Evolutionary conservation across 2,329 filamentous ascomycete species (phyloP).

Genomic region (Epichloe festucae): DNA sequence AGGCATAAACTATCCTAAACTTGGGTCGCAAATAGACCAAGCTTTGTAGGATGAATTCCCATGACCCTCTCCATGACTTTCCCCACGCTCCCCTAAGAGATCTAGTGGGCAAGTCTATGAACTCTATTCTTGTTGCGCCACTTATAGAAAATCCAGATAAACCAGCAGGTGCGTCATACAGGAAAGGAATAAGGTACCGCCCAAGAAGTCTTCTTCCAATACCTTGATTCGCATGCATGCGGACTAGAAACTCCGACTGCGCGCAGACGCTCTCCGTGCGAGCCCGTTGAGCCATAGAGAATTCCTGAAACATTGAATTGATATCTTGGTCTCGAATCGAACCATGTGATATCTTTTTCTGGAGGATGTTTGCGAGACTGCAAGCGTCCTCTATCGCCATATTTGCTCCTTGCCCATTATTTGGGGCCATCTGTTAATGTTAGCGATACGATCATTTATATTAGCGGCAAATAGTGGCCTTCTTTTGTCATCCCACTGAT

Average conservation of each 20-base stretch:
- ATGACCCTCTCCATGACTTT: not conserved
- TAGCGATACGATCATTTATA: not conserved
- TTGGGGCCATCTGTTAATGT: conserved; percentile 8
- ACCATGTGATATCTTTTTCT: not conserved
- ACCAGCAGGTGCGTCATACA: conserved; percentile 8
- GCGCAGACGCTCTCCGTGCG: conserved; percentile 3
- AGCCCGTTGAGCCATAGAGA: not conserved
- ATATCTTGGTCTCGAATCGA: not conserved
- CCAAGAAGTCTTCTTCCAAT: conserved; percentile 3
- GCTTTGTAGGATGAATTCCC: not conserved
- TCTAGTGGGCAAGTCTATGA: not conserved
- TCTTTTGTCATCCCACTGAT: not conserved
- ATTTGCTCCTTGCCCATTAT: conserved; percentile 11
- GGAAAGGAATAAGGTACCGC: conserved; percentile 5
- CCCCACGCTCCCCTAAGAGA: conserved; percentile 2
- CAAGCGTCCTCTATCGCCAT: conserved; percentile 11
- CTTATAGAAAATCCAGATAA: conserved; percentile 3
- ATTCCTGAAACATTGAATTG: not conserved
- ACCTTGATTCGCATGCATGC: conserved; percentile 8
- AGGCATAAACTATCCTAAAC: not conserved
- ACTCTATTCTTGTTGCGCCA: not conserved
- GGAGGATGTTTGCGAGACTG: conserved; percentile 7
- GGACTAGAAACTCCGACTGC: conserved; percentile 8
- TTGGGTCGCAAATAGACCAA: not conserved
- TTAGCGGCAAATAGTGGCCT: not conserved